These are phyloP conservation scores for Botryotinia globosa DNA, from an alignment of 2,329 filamentous ascomycete genomes.

Conservation along the genomic window DNA sequence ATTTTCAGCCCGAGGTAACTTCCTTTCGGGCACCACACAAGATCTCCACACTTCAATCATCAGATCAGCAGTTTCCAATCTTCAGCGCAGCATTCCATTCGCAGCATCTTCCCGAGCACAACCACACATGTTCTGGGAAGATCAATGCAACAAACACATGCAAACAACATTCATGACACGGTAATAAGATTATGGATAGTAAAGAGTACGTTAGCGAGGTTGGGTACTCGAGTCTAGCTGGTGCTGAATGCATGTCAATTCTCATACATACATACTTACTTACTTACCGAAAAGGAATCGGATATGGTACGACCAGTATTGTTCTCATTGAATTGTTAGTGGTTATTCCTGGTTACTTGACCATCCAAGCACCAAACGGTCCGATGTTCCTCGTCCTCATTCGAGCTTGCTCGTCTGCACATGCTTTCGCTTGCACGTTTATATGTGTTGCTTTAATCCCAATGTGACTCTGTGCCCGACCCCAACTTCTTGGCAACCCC, in stretches of 20 bases:
- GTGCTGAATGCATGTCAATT: not conserved
- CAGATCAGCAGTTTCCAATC: constrained; percentile 5
- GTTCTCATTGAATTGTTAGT: not conserved
- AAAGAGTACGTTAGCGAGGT: not conserved
- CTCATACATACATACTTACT: not conserved
- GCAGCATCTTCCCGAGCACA: not conserved
- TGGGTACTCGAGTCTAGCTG: constrained; percentile 3
- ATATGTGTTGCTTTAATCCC: constrained; percentile 8
- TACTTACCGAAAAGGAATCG: not conserved
- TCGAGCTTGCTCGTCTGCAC: constrained; percentile 16
- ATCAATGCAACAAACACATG: not conserved
- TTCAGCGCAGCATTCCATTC: constrained; percentile 5
- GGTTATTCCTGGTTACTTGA: not conserved
- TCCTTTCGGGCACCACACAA: constrained; percentile 4
- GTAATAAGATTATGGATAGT: not conserved
- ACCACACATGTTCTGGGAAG: not conserved
- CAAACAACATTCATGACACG: not conserved
- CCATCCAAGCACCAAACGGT: constrained; percentile 19
- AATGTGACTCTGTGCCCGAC: constrained; percentile 18
- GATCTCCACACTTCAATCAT: not conserved
- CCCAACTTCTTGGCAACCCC: constrained; percentile 14
- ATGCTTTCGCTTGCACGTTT: constrained; percentile 6
- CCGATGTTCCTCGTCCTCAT: constrained; percentile 23
- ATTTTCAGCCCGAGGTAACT: constrained; percentile 6
- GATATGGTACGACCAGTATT: constrained; percentile 2